Conservation (phyloP, 805 yeast species). For the Ogataea sp. region DNA sequence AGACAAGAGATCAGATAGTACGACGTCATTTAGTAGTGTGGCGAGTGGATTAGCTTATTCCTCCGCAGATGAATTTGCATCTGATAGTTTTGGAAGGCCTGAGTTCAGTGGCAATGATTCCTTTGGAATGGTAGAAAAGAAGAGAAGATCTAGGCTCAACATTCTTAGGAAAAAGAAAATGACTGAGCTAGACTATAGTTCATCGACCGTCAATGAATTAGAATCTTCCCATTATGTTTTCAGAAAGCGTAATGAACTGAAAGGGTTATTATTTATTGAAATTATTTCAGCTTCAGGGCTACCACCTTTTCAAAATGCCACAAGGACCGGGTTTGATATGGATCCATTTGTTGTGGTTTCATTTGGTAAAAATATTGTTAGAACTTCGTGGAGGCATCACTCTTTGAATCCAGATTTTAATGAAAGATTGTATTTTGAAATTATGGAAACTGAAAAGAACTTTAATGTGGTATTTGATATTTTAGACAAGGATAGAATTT, state of each 20-base stretch:
- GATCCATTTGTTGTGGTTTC: slow-evolving; percentile 93
- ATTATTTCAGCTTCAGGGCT: slow-evolving; percentile 65
- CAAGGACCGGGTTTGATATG: slow-evolving; percentile 78
- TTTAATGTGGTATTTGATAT: slow-evolving; percentile 66
- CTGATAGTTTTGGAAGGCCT: neutral
- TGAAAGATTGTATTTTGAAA: slow-evolving; percentile 74
- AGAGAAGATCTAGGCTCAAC: slow-evolving; percentile 23
- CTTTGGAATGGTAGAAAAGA: slow-evolving; percentile 15
- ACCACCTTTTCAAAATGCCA: slow-evolving; percentile 68
- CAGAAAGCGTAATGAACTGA: slow-evolving; percentile 27
- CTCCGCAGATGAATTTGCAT: slow-evolving; percentile 10
- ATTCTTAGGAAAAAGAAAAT: slow-evolving; percentile 20
- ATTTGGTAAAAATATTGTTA: slow-evolving; percentile 71
- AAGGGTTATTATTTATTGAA: slow-evolving; percentile 74
- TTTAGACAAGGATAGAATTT: slow-evolving; percentile 75
- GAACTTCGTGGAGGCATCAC: slow-evolving; percentile 81
- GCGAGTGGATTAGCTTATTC: slow-evolving; percentile 3
- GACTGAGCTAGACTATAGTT: slow-evolving; percentile 3
- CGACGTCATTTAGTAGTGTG: slow-evolving; percentile 5
- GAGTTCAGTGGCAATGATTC: slow-evolving; percentile 6
- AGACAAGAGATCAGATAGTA: slow-evolving; percentile 1
- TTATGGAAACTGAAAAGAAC: slow-evolving; percentile 54
- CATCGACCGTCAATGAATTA: neutral
- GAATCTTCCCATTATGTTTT: slow-evolving; percentile 24
- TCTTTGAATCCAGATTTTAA: slow-evolving; percentile 76